phyloP scores from a whole-genome alignment of 2,329 filamentous ascomycete genomes.

The Alternaria metachromatica region DNA sequence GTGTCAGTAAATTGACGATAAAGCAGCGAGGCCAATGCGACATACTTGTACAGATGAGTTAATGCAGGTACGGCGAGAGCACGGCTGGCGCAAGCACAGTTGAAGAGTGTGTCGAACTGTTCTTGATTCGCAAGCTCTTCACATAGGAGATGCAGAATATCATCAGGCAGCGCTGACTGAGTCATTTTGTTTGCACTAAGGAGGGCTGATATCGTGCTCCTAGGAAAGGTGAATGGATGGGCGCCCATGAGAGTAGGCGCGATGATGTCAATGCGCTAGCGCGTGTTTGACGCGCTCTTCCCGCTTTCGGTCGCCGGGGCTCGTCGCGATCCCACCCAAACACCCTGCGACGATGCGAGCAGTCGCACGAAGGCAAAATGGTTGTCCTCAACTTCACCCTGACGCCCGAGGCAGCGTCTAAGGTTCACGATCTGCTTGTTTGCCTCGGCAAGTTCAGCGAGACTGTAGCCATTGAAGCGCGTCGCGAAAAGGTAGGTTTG shows the following conservation, averaged over 20 bases:
- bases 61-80: conserved; percentile 66
- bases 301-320: conserved; percentile 16
- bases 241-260: conserved; percentile 1
- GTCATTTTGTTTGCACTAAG: conserved; percentile 26
- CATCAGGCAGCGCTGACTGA: conserved; percentile 56
- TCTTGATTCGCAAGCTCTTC: conserved; percentile 62
- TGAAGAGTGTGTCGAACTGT: conserved; percentile 68
- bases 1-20: neutral
- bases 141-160: conserved; percentile 67
- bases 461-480: conserved; percentile 76
- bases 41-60: conserved; percentile 68
- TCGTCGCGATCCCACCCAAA: neutral
- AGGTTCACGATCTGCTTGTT: conserved; percentile 74
- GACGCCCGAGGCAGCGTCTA: conserved; percentile 73
- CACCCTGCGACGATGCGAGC: conserved; percentile 16
- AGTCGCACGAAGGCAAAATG: conserved; percentile 41
- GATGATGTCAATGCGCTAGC: conserved; percentile 26
- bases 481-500: conserved; percentile 66
- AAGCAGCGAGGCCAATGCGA: conserved; percentile 6
- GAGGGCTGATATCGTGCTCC: neutral
- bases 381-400: conserved; percentile 72
- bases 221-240: conserved; percentile 2
- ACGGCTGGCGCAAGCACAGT: conserved; percentile 63
- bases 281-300: conserved; percentile 28
- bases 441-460: conserved; percentile 83